phyloP scores from a whole-genome alignment of 441 rosid genomes.

The Macaranga tanarius region DNA sequence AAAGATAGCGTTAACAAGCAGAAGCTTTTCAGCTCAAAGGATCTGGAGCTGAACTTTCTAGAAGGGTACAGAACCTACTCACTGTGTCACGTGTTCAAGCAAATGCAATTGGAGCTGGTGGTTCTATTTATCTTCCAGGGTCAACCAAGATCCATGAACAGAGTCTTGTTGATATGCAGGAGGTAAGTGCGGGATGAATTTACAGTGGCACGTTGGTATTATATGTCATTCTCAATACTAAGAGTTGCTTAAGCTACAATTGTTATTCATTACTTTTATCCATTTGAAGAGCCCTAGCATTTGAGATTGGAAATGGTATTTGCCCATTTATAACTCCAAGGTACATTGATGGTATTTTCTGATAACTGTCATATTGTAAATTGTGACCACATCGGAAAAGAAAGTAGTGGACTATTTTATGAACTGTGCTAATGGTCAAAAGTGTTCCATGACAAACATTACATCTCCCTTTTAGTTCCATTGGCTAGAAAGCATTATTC shows the following conservation, averaged over 20 bases:
- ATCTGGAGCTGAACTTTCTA: constrained; percentile 91
- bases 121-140: constrained; percentile 79
- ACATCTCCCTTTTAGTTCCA: too few species aligned
- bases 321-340: neutral
- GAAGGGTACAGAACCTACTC: constrained; percentile 87
- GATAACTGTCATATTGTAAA: neutral
- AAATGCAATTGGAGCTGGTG: constrained; percentile 57
- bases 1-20: constrained; percentile 24
- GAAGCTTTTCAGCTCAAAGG: constrained; percentile 76
- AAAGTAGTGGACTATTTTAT: too few species aligned
- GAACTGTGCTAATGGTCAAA: too few species aligned
- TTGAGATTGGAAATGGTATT: neutral
- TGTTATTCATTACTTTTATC: neutral
- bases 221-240: neutral
- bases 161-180: constrained; percentile 97
- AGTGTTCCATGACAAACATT: too few species aligned
- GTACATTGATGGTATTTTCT: neutral
- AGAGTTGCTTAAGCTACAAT: neutral
- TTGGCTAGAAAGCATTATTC: neutral
- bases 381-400: neutral
- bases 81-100: constrained; percentile 73
- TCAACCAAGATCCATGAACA: constrained; percentile 95
- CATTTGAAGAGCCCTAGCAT: neutral
- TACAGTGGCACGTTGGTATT: neutral
- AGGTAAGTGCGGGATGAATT: constrained; percentile 44